A percentile compares a stretch with the other conserved stretches of the same genome.
Conservation (phyloP, 768 basidiomycete genomes). For the Boletus rufocinnamomeus region DNA sequence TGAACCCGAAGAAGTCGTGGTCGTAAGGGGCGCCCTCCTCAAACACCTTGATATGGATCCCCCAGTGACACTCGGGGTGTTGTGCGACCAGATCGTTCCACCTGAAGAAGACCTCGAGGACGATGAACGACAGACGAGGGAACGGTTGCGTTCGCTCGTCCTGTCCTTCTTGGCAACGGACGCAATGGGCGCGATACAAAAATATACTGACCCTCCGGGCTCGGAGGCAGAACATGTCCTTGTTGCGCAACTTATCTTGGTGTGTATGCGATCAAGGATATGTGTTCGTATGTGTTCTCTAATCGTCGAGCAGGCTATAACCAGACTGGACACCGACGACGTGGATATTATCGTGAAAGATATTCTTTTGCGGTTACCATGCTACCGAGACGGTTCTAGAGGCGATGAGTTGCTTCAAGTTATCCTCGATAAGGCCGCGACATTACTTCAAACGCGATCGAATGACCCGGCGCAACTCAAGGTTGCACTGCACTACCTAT, state of each 20-base stretch:
- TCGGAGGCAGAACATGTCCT: constrained; percentile 51
- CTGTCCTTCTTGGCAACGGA: constrained; percentile 58
- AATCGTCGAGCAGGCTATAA: constrained; percentile 45
- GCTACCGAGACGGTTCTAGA: constrained; percentile 39
- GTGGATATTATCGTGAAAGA: constrained; percentile 52
- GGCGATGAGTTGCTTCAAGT: constrained; percentile 43
- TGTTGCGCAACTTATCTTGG: constrained; percentile 50
- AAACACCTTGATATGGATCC: constrained; percentile 69
- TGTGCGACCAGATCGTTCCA: constrained; percentile 67
- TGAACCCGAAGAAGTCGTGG: constrained; percentile 62
- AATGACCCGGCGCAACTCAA: constrained; percentile 37
- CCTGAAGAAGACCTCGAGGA: constrained; percentile 53
- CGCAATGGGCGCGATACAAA: constrained; percentile 48
- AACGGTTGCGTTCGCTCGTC: constrained; percentile 59
- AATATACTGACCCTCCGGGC: constrained; percentile 43
- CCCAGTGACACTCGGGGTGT: constrained; percentile 58
- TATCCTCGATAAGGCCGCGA: constrained; percentile 40
- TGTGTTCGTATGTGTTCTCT: constrained; percentile 3
- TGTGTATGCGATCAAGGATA: constrained; percentile 31
- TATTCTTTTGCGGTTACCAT: constrained; percentile 51
- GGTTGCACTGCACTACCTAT: constrained; percentile 45
- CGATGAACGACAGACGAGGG: constrained; percentile 58
- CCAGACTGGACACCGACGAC: constrained; percentile 43
- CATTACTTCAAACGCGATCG: constrained; percentile 35
- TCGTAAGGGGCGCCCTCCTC: constrained; percentile 60